phyloP scores from a whole-genome alignment of 106 monocot species.

The Hemerocallis citrina region DNA sequence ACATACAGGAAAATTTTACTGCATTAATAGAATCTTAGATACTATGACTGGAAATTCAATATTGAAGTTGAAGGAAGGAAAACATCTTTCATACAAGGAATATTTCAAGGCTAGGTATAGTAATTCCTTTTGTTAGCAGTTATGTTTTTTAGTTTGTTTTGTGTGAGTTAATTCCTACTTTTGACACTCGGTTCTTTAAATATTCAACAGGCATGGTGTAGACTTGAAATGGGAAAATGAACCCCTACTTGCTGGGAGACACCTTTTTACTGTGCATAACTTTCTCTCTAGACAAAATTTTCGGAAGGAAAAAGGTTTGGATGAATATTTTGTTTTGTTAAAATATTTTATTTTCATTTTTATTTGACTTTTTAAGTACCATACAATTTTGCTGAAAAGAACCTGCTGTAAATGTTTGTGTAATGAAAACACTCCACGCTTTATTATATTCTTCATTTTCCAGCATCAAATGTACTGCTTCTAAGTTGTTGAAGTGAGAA shows the following conservation, averaged over 20 bases:
- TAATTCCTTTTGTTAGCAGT: too few relatives aligned
- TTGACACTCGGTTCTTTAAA: not conserved
- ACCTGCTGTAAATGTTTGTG: not conserved
- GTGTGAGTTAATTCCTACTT: not conserved
- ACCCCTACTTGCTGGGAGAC: constrained; percentile 26
- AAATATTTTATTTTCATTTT: not conserved
- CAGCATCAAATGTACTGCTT: too few relatives aligned
- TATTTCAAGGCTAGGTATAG: constrained; percentile 40
- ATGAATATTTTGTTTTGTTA: not conserved
- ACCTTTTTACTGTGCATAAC: constrained; percentile 27
- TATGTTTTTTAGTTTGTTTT: not conserved
- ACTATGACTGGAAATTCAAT: constrained; percentile 30
- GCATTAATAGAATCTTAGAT: constrained; percentile 31
- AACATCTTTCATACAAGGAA: constrained; percentile 31
- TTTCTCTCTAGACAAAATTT: constrained; percentile 14
- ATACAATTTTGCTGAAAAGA: not conserved
- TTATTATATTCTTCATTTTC: too few relatives aligned
- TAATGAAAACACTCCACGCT: too few relatives aligned
- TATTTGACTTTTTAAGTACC: not conserved
- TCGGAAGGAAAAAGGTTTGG: constrained; percentile 30
- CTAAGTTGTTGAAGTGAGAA: too few relatives aligned
- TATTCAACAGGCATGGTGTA: constrained; percentile 32
- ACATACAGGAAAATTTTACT: constrained; percentile 42
- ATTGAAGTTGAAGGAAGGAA: constrained; percentile 21
- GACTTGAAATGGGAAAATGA: constrained; percentile 15